Conservation (phyloP, 2,329 filamentous ascomycete genomes). For the Shiraia sp. region DNA sequence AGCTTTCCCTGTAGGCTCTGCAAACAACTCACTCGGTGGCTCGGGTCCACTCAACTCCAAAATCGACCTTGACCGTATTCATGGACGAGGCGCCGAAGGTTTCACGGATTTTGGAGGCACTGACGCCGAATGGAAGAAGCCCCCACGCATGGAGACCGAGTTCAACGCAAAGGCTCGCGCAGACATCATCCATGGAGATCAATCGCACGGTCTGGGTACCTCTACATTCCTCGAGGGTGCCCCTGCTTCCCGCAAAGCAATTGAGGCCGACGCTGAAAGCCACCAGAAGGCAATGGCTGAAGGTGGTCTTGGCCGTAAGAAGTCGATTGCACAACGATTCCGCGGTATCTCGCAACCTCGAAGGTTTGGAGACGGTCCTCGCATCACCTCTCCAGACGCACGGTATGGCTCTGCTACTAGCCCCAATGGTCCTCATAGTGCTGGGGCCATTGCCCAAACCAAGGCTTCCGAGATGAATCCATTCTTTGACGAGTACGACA, state of each 20-base stretch:
- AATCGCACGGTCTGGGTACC: constrained; percentile 82
- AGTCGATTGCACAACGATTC: constrained; percentile 90
- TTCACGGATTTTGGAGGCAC: constrained; percentile 72
- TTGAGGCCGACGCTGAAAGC: constrained; percentile 73
- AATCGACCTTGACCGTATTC: constrained; percentile 84
- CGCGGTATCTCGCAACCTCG: constrained; percentile 78
- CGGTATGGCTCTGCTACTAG: constrained; percentile 48
- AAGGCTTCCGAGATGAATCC: constrained; percentile 64
- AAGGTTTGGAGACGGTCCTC: constrained; percentile 52
- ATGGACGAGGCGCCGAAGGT: constrained; percentile 83
- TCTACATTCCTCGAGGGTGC: constrained; percentile 96
- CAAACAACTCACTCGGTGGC: constrained; percentile 90
- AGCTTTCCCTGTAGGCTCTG: constrained; percentile 88
- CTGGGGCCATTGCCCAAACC: constrained; percentile 44
- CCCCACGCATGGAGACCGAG: constrained; percentile 25
- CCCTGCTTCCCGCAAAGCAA: constrained; percentile 78
- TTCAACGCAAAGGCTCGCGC: constrained; percentile 50
- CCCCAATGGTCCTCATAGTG: constrained; percentile 39
- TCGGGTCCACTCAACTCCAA: constrained; percentile 80
- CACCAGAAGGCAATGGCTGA: constrained; percentile 46
- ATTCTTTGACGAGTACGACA: constrained; percentile 77
- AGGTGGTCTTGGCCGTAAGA: constrained; percentile 76
- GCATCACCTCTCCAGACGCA: constrained; percentile 55
- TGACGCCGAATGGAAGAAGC: constrained; percentile 44
- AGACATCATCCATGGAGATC: constrained; percentile 79